Percentiles rank a stretch among this genome's conserved stretches.
phyloP scores from a whole-genome alignment of 306 rosid species.

The Sicyos baderoa region DNA sequence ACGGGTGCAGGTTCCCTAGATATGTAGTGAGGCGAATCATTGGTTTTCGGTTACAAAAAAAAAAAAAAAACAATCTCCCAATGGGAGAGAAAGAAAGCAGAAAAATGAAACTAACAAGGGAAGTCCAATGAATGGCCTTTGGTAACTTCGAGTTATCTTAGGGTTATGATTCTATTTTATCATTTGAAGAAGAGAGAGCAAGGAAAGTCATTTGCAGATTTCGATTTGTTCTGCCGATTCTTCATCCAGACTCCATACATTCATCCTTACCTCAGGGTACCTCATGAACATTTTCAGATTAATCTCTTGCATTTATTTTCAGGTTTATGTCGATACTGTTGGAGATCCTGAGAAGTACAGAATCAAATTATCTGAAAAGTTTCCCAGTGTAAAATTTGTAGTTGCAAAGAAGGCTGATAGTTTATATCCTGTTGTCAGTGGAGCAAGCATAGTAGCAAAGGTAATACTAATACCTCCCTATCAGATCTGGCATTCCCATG shows the following conservation, averaged over 20 bases:
- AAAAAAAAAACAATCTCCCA: too few relatives aligned
- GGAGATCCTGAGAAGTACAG: constrained; percentile 87
- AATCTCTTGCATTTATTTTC: constrained; percentile 25
- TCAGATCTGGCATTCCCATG: background rate
- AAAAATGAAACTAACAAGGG: background rate
- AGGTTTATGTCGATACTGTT: constrained; percentile 88
- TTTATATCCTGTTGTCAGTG: constrained; percentile 94
- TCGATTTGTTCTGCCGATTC: background rate
- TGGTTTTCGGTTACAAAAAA: too few relatives aligned
- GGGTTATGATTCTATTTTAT: background rate
- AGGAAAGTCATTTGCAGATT: background rate
- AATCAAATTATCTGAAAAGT: constrained; percentile 48
- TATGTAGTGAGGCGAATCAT: too few relatives aligned
- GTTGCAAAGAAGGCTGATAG: constrained; percentile 98
- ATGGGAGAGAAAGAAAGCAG: background rate
- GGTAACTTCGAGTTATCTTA: background rate
- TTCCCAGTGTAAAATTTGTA: constrained; percentile 73
- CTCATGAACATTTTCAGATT: background rate
- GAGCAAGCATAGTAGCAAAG: constrained; percentile 94
- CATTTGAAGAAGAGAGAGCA: constrained; percentile 2
- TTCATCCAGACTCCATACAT: background rate
- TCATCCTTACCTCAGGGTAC: background rate
- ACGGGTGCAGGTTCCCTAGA: too few relatives aligned
- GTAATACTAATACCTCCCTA: constrained; percentile 25
- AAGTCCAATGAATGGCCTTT: background rate